Evolutionary conservation across 306 rosid genomes (phyloP).

Genomic region (Lathyrus oleraceus): DNA sequence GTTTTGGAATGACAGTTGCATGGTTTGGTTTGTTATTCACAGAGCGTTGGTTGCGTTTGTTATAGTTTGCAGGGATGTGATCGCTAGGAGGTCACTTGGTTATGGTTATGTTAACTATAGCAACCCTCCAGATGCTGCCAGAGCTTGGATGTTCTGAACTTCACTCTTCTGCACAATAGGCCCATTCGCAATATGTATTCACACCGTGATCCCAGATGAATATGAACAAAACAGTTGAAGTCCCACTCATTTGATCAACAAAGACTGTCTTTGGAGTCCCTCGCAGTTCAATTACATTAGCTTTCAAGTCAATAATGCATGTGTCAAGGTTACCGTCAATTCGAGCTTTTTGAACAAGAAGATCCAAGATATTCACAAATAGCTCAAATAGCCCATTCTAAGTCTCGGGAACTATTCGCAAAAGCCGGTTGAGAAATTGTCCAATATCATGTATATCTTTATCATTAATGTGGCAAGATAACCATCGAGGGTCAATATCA

Average conservation of each 20-base stretch:
- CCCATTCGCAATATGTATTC: too few species aligned
- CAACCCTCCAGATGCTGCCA: too few species aligned
- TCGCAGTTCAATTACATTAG: constrained; percentile 70
- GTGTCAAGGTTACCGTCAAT: constrained; percentile 95
- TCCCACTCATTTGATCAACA: constrained; percentile 81
- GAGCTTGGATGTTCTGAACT: too few species aligned
- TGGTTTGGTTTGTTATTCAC: too few species aligned
- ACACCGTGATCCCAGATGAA: constrained; percentile 86
- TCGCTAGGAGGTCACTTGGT: too few species aligned
- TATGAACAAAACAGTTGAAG: constrained; percentile 79
- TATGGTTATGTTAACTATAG: too few species aligned
- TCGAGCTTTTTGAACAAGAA: constrained; percentile 80
- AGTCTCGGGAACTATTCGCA: constrained; percentile 80
- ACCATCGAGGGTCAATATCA: constrained; percentile 63
- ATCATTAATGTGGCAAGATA: constrained; percentile 72
- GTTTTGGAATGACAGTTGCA: too few species aligned
- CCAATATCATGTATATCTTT: constrained; percentile 95
- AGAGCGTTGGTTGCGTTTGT: too few species aligned
- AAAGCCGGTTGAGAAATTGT: constrained; percentile 88
- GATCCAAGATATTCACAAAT: constrained; percentile 86
- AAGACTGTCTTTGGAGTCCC: constrained; percentile 87
- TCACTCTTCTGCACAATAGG: too few species aligned
- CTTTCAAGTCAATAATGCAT: constrained; percentile 94
- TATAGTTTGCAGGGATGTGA: too few species aligned
- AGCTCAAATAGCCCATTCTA: constrained; percentile 91